Percentiles rank a stretch among this genome's conserved stretches.
Conservation (phyloP, 257 asterid genomes). For the Solanum infundibuliforme region DNA sequence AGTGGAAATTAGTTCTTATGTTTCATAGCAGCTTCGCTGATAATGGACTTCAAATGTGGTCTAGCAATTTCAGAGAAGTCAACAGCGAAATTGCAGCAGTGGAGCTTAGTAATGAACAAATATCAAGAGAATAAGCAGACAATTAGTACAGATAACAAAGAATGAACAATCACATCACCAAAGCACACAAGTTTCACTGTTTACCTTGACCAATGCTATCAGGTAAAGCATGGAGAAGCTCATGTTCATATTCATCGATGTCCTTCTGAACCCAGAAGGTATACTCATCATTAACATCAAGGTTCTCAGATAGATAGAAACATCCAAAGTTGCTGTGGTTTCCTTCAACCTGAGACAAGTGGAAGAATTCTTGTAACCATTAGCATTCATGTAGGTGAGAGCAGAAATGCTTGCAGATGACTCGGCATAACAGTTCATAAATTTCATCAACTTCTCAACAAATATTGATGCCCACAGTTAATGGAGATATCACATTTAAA, state of each 20-base stretch:
- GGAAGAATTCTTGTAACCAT: background rate
- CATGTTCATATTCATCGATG: constrained; percentile 31
- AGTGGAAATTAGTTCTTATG: background rate
- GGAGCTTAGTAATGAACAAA: background rate
- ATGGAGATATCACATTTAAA: background rate
- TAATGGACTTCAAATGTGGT: background rate
- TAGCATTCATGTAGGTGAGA: background rate
- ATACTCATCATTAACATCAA: constrained; percentile 75
- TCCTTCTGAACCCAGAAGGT: constrained; percentile 75
- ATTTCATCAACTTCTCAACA: background rate
- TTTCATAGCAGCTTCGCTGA: background rate
- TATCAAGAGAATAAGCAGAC: background rate
- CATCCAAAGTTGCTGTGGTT: constrained; percentile 45
- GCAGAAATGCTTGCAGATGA: background rate
- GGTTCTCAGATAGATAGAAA: constrained; percentile 86
- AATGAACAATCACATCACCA: background rate
- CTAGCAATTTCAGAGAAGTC: background rate
- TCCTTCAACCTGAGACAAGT: constrained; percentile 67
- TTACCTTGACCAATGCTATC: constrained; percentile 44
- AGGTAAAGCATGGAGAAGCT: constrained; percentile 47
- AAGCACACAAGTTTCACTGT: constrained; percentile 2
- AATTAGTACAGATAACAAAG: background rate
- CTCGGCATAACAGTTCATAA: background rate
- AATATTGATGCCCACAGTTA: background rate
- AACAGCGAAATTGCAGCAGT: background rate